Conservation (phyloP, 2,329 filamentous ascomycete genomes). For the Chaetomiaceae sp. region DNA sequence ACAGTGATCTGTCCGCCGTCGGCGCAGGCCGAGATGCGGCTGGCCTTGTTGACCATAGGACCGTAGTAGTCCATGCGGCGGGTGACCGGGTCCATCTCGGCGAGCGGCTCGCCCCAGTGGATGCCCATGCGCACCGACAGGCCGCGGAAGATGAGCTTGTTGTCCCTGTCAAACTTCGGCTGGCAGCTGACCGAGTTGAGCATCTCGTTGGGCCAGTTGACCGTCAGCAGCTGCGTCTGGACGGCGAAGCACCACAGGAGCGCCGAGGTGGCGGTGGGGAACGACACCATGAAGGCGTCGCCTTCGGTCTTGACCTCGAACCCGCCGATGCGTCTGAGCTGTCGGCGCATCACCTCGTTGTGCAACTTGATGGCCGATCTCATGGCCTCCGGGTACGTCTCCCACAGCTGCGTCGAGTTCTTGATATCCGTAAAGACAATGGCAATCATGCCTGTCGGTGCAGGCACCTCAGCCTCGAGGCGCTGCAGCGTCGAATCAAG, state of each 20-base stretch:
- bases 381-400: conserved; percentile 93
- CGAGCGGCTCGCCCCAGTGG: conserved; percentile 91
- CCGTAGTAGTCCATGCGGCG: conserved; percentile 99
- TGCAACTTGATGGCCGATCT: conserved; percentile 94
- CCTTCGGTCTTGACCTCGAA: conserved; percentile 99
- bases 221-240: conserved; percentile 80
- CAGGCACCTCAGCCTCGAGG: conserved; percentile 84
- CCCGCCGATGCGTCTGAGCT: conserved; percentile 87
- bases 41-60: conserved; percentile 97
- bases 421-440: conserved; percentile 99
- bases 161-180: conserved; percentile 76
- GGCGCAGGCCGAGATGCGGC: conserved; percentile 88
- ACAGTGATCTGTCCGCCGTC: conserved; percentile 97
- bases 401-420: conserved; percentile 94
- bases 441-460: conserved; percentile 83
- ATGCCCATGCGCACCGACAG: conserved; percentile 96
- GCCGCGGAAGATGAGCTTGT: conserved; percentile 86
- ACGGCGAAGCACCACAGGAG: conserved; percentile 96
- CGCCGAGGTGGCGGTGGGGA: conserved; percentile 91
- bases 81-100: conserved; percentile 92
- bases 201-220: conserved; percentile 90
- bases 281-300: conserved; percentile 98
- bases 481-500: conserved; percentile 83
- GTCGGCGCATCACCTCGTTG: conserved; percentile 93
- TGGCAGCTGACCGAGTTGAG: conserved; percentile 81